These are phyloP conservation scores for Metschnikowia santaceciliae DNA, from an alignment of 805 yeast species.

Conservation along the genomic window DNA sequence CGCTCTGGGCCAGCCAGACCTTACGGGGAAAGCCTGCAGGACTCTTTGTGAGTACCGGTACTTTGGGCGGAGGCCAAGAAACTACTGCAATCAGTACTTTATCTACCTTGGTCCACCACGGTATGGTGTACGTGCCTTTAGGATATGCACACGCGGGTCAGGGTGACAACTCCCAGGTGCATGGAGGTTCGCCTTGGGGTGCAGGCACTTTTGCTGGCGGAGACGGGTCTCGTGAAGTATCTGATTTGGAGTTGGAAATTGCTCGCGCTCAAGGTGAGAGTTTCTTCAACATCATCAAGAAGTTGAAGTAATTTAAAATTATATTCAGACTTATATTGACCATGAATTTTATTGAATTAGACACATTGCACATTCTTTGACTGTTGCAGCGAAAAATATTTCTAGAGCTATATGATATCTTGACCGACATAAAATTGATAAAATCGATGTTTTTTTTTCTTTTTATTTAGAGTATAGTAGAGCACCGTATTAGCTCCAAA, in stretches of 20 bases:
- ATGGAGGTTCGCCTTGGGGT: conserved; percentile 87
- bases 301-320: conserved; percentile 5
- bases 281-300: conserved; percentile 44
- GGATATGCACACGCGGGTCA: conserved; percentile 64
- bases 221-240: conserved; percentile 71
- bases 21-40: conserved; percentile 73
- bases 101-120: conserved; percentile 67
- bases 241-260: conserved; percentile 58
- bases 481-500: too few relatives aligned
- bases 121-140: conserved; percentile 70
- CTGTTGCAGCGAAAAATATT: too few relatives aligned
- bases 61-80: conserved; percentile 80
- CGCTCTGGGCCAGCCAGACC: conserved; percentile 68
- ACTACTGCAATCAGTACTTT: conserved; percentile 57
- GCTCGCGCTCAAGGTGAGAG: conserved; percentile 65
- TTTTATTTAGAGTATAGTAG: too few relatives aligned
- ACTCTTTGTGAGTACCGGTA: conserved; percentile 64
- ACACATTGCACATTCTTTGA: too few relatives aligned
- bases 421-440: too few relatives aligned
- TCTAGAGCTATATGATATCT: too few relatives aligned
- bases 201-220: conserved; percentile 74
- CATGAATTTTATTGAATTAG: too few relatives aligned
- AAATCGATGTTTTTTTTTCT: too few relatives aligned
- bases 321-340: too few relatives aligned
- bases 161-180: conserved; percentile 59